These are phyloP conservation scores for Penicillium sp. DNA, from an alignment of 2,329 filamentous ascomycete species.

Conservation along the genomic window DNA sequence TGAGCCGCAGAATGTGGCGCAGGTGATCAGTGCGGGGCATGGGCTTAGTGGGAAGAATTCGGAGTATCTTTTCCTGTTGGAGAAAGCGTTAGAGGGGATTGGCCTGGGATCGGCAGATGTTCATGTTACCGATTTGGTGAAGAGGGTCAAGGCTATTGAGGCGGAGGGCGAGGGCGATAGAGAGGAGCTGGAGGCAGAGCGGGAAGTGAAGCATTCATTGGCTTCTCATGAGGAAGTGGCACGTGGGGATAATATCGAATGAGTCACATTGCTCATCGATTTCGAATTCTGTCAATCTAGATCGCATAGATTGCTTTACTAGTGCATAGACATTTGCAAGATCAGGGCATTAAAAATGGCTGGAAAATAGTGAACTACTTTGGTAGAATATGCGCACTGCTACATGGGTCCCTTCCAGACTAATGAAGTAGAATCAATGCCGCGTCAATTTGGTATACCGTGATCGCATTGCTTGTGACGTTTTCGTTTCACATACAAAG, in stretches of 20 bases:
- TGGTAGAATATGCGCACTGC: not conserved
- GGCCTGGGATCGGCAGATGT: conserved; percentile 75
- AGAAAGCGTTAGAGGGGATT: conserved; percentile 70
- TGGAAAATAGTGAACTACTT: not conserved
- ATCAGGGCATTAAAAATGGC: not conserved
- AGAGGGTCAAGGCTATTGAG: conserved; percentile 68
- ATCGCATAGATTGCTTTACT: too few relatives aligned
- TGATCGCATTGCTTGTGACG: conserved; percentile 1
- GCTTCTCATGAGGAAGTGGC: conserved; percentile 11
- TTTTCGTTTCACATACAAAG: conserved; percentile 1
- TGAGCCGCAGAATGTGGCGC: conserved; percentile 72
- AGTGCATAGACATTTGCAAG: not conserved
- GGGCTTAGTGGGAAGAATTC: conserved; percentile 88
- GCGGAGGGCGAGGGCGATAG: conserved; percentile 24
- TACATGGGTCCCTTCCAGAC: too few relatives aligned
- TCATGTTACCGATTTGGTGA: conserved; percentile 80
- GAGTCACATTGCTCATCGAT: not conserved
- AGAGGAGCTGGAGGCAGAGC: conserved; percentile 35
- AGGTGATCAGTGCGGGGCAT: conserved; percentile 72
- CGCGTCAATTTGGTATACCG: not conserved
- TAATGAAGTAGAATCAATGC: not conserved
- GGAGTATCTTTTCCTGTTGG: conserved; percentile 83
- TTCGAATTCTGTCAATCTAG: not conserved
- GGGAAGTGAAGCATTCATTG: conserved; percentile 28
- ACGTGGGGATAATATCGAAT: conserved; percentile 20